phyloP scores from a whole-genome alignment of 805 yeast species.

The Wickerhamomyces bovis region DNA sequence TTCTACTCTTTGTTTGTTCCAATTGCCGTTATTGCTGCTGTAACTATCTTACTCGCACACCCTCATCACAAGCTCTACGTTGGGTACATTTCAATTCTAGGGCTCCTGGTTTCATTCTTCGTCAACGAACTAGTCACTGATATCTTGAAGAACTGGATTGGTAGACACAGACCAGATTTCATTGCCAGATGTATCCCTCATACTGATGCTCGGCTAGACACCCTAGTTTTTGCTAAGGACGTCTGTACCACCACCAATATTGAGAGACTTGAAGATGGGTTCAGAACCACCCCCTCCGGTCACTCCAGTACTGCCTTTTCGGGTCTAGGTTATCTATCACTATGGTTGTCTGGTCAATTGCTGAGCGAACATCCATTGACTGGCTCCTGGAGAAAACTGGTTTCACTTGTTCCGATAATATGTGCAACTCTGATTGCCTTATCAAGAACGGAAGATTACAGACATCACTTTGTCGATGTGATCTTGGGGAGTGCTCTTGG shows the following conservation, averaged over 20 bases:
- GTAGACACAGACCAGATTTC: conserved; percentile 90
- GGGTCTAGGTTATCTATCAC: conserved; percentile 54
- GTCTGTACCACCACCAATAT: conserved; percentile 53
- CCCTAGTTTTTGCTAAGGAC: conserved; percentile 53
- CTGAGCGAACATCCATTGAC: conserved; percentile 38
- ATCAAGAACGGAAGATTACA: conserved; percentile 83
- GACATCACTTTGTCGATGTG: conserved; percentile 90
- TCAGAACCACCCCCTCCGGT: conserved; percentile 79
- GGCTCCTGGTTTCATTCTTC: conserved; percentile 54
- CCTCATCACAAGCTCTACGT: conserved; percentile 53
- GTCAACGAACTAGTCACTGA: conserved; percentile 64
- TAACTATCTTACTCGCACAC: conserved; percentile 29
- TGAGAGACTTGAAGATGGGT: conserved; percentile 53
- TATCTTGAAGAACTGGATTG: conserved; percentile 74
- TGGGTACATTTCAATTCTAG: conserved; percentile 59
- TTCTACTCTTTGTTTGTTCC: conserved; percentile 53
- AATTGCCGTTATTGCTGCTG: conserved; percentile 28
- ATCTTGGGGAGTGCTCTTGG: conserved; percentile 71
- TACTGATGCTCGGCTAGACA: conserved; percentile 47
- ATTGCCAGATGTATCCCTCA: conserved; percentile 76
- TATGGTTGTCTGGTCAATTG: conserved; percentile 69
- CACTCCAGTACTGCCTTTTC: conserved; percentile 70
- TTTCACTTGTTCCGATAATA: conserved; percentile 50
- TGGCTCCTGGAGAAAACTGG: conserved; percentile 59
- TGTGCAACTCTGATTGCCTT: conserved; percentile 75